Percentiles rank a stretch among this genome's conserved stretches.
phyloP scores from a whole-genome alignment of 768 basidiomycete species.

The Cytidiella melzeri region DNA sequence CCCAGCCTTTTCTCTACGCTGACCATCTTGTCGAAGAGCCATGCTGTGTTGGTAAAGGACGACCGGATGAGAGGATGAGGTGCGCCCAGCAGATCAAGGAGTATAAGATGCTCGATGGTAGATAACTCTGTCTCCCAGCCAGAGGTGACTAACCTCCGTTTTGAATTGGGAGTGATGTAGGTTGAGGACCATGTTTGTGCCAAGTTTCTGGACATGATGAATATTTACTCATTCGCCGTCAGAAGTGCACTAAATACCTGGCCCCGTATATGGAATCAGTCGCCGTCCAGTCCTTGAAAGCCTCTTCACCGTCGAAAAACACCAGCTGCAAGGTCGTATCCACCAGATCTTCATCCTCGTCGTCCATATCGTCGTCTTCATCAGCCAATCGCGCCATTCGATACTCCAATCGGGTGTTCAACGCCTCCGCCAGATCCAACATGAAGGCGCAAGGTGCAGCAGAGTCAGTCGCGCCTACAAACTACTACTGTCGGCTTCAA shows the following conservation, averaged over 20 bases:
- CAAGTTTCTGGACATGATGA: constrained; percentile 57
- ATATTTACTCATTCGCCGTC: background rate
- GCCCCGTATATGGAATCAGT: constrained; percentile 95
- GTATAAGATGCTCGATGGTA: constrained; percentile 84
- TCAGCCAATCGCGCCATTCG: constrained; percentile 46
- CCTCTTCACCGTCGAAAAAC: constrained; percentile 98
- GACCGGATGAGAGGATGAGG: constrained; percentile 68
- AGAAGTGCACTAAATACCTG: no score
- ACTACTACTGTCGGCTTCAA: constrained; percentile 41
- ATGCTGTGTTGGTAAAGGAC: constrained; percentile 83
- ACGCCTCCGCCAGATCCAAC: constrained; percentile 82
- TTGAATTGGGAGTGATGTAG: constrained; percentile 52
- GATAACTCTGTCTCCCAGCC: constrained; percentile 57
- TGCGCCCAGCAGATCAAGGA: constrained; percentile 89
- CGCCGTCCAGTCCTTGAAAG: constrained; percentile 83
- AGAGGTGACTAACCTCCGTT: constrained; percentile 46
- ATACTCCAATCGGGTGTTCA: constrained; percentile 65
- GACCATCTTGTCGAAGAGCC: constrained; percentile 80
- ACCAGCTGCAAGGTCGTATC: constrained; percentile 88
- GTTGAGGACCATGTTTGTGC: constrained; percentile 77
- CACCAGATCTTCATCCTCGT: constrained; percentile 69
- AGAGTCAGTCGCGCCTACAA: constrained; percentile 95
- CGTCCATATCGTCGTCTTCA: constrained; percentile 37
- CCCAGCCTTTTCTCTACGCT: constrained; percentile 69
- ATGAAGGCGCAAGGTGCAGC: constrained; percentile 94